Base-by-base conservation (phyloP, 345 rosid species). In the Citrus medica region DNA sequence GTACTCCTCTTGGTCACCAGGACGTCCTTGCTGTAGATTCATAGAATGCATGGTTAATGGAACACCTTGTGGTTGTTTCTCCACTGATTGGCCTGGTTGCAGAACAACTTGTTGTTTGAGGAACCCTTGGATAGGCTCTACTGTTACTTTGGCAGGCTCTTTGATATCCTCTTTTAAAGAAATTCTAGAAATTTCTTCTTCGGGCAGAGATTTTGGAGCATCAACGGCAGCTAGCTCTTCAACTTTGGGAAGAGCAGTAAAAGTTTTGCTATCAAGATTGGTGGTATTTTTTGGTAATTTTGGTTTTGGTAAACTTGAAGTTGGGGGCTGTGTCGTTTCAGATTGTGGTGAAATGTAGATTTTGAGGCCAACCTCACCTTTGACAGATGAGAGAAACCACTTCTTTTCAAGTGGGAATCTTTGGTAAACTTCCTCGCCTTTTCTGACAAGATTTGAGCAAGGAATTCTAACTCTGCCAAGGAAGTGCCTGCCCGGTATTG, bases 361-460 rank as follows among this genome's bases (percentile, higher is more conserved):
- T 62, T 79, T 82, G 35, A 87, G 86, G 71, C 91, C 94, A 80
- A 89, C 84, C 82, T 90, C 89, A 79, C 92, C 92, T 79, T 87
- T 85, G 64, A 83, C 86, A 76, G 87, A 56, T 56, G 85, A 83
- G 55, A 86, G 78, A 69, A 86, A 80, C 80, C 83, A 83, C 63
- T 82, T 88, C 79, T 74, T 87, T 84, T 85, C 87, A 72, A 87
- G 79, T 2, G 75, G 61, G 75, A 85, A 84, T 53, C 83, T 82
- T 48, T 89, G 88, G 73, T 84, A 85, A 62, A 88, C 92, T 82
- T 87, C 90, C 58, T 87, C 88, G 17, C 85, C 90, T 79, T 86
- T 72, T 82, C 79, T 74, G 81, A 85, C 89, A 71, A 84, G 51
- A 79, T 82, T 85, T 7, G 86, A 85, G 69, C 79, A 79, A 76